Percentiles rank a stretch among this genome's conserved stretches.
Evolutionary conservation across 768 basidiomycete genomes (phyloP).

Genomic region (Naematelia aurantialba): DNA sequence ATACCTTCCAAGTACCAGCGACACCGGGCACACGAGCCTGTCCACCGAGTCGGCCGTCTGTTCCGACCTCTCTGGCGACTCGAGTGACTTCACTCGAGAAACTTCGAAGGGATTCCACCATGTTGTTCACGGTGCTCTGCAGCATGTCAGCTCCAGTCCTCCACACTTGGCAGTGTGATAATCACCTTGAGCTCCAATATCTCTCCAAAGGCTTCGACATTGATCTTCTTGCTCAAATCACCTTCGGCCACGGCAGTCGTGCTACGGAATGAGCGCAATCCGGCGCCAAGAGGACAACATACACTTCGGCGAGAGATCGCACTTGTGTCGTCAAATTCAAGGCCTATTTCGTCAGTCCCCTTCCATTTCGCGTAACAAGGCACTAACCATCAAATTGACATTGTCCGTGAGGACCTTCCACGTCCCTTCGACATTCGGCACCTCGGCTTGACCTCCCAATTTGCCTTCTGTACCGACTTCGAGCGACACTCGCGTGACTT

Average conservation of each 20-base stretch:
- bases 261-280: constrained; percentile 5
- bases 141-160: constrained; percentile 7
- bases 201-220: constrained; percentile 79
- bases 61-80: constrained; percentile 84
- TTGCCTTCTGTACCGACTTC: constrained; percentile 88
- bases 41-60: constrained; percentile 58
- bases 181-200: constrained; percentile 61
- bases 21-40: constrained; percentile 48
- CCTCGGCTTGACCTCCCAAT: constrained; percentile 80
- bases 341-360: constrained; percentile 21
- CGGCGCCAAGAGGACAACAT: neutral
- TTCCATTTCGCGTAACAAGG: neutral
- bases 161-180: neutral
- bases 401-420: constrained; percentile 80
- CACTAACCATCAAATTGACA: constrained; percentile 55
- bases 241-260: constrained; percentile 67
- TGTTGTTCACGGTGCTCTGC: constrained; percentile 74
- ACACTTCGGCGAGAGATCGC: constrained; percentile 49
- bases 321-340: constrained; percentile 52
- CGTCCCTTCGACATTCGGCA: constrained; percentile 78
- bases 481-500: constrained; percentile 64
- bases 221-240: constrained; percentile 81
- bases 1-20: constrained; percentile 46
- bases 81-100: constrained; percentile 71
- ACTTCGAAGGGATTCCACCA: constrained; percentile 84